Conservation (phyloP, 371 early-diverging fungal genomes). For the Funneliformis caledonium region DNA sequence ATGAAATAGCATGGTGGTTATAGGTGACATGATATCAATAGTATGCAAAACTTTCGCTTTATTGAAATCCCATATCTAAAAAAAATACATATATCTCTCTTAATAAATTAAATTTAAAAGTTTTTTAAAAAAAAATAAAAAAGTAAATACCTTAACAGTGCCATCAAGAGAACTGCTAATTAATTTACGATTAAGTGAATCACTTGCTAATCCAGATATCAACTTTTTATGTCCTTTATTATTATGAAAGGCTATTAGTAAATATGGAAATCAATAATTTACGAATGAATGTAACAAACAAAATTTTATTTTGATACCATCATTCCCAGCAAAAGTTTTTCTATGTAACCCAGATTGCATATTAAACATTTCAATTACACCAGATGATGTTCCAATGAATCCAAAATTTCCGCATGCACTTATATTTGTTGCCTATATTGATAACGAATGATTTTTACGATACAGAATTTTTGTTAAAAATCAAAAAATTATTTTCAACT, state of each 20-base stretch:
- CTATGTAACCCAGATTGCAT: slow-evolving; percentile 90
- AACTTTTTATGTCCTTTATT: slow-evolving; percentile 76
- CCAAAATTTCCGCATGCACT: slow-evolving; percentile 94
- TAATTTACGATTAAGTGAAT: slow-evolving; percentile 72
- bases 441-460: slow-evolving; percentile 7
- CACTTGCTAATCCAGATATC: slow-evolving; percentile 80
- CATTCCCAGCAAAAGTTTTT: slow-evolving; percentile 60
- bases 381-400: slow-evolving; percentile 79
- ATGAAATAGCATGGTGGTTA: slow-evolving; percentile 68
- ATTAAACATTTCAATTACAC: slow-evolving; percentile 88
- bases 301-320: slow-evolving; percentile 42
- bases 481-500: not conserved
- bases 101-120: not conserved
- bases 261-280: not conserved
- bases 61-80: slow-evolving; percentile 82
- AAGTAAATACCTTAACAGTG: slow-evolving; percentile 64
- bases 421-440: slow-evolving; percentile 63
- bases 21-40: slow-evolving; percentile 71
- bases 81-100: not conserved
- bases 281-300: not conserved
- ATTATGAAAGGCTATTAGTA: not conserved
- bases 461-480: not conserved
- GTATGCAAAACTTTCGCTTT: slow-evolving; percentile 64
- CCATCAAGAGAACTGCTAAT: slow-evolving; percentile 84
- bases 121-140: not conserved